Base-by-base conservation (phyloP, 2,329 filamentous ascomycete genomes). In the Monosporascus ibericus region DNA sequence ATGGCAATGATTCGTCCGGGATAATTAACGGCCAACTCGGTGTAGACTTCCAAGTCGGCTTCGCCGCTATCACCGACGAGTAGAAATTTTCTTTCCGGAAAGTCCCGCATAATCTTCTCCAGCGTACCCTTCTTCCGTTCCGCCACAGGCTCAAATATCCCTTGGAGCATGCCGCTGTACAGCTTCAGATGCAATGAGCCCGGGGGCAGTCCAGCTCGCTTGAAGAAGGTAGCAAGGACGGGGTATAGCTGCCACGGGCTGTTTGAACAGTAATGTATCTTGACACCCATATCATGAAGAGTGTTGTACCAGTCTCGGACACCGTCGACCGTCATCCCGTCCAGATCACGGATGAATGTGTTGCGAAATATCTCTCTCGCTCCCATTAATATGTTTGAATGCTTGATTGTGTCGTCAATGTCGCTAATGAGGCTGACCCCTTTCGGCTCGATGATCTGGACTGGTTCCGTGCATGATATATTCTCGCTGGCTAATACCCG, bases 221-320 rank as follows among this genome's bases (percentile, higher is more conserved):
- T 84, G 68, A 97, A 95, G 67, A 88, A 99, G 50, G 82, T 90
- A 5, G 89, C 87, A 11, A 99, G 75, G 2, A 97, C 84, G 0
- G 94, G 94, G 62, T 90, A 99, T 6, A 99, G 79, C 68, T 99
- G 95, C 95, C 95, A 99, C 0, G 94, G 94, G 48, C 92, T 95
- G 70, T 99, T 99, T n/a, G 94, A 99, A 58, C 96, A 95, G 68
- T 99, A 99, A 67, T 99, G 95, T 49, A 99, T 80, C 61, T 85
- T 83, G 24, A 97, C 92, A 18, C 92, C 91, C 73, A 92, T 83
- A 20, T 84, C 77, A 39, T 87, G 80, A 71, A 99, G 78, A 20
- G 77, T 77, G 37, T 77, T 83, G 66, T 97, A 99, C 92, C 94
- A 97, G 56, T 95, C 90, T 53, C 78, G 82, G 20, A 97, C 92